Conservation (phyloP, 768 basidiomycete species). For the Neoboletus brunneissimus region DNA sequence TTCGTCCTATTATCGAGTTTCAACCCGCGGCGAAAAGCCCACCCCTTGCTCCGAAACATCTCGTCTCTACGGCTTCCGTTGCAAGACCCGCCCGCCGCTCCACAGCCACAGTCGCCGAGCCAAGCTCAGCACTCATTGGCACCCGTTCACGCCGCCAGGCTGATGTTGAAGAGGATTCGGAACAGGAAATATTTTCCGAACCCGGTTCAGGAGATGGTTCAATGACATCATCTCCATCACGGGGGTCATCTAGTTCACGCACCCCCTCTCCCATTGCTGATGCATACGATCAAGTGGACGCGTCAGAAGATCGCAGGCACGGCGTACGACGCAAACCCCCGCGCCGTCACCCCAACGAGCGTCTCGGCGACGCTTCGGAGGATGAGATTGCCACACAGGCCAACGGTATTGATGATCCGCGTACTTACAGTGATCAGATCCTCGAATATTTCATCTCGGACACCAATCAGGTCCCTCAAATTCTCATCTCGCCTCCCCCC, state of each 20-base stretch:
- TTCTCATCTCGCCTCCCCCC: constrained; percentile 82
- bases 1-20: constrained; percentile 95
- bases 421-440: constrained; percentile 91
- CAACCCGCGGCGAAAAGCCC: constrained; percentile 86
- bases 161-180: constrained; percentile 54
- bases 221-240: constrained; percentile 87
- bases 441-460: constrained; percentile 99
- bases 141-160: constrained; percentile 60
- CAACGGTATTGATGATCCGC: constrained; percentile 52
- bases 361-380: constrained; percentile 45
- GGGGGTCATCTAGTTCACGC: constrained; percentile 82
- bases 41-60: constrained; percentile 94
- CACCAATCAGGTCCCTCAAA: constrained; percentile 82
- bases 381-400: constrained; percentile 36
- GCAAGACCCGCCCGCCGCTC: constrained; percentile 30
- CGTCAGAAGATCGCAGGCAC: constrained; percentile 30
- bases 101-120: constrained; percentile 15
- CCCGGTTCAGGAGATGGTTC: constrained; percentile 84
- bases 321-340: constrained; percentile 47
- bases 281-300: constrained; percentile 32
- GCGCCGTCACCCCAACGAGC: constrained; percentile 45
- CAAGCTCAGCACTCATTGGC: constrained; percentile 29
- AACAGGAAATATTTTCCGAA: constrained; percentile 60
- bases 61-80: constrained; percentile 65
- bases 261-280: constrained; percentile 86